Conservation (phyloP, 306 rosid species). For the Mucuna pruriens region DNA sequence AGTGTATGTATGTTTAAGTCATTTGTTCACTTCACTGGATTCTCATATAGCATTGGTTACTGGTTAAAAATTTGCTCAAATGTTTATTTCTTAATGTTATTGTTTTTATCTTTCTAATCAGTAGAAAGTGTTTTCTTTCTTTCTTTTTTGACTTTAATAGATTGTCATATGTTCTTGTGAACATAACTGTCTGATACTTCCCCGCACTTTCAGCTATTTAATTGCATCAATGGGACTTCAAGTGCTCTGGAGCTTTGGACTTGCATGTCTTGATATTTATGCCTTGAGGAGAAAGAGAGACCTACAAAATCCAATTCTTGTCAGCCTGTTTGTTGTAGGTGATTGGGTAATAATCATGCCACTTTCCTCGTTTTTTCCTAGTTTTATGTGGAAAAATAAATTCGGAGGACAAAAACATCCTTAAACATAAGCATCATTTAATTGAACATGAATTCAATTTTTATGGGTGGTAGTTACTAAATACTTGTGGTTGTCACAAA, state of each 20-base stretch:
- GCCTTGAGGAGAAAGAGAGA: constrained; percentile 86
- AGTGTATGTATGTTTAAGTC: background rate
- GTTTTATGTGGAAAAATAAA: background rate
- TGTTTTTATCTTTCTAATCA: background rate
- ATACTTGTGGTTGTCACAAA: background rate
- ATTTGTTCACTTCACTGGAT: background rate
- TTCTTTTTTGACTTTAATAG: background rate
- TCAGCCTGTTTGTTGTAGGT: constrained; percentile 94
- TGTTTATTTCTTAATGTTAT: background rate
- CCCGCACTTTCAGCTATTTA: constrained; percentile 71
- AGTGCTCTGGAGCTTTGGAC: constrained; percentile 96
- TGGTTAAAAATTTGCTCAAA: background rate
- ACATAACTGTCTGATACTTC: constrained; percentile 25
- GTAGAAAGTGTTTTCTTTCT: background rate
- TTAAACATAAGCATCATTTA: constrained; percentile 4
- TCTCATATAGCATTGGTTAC: background rate
- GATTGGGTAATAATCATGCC: constrained; percentile 79
- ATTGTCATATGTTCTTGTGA: constrained; percentile 15
- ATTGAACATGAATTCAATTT: background rate
- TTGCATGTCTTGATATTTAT: constrained; percentile 92
- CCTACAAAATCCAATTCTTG: constrained; percentile 86
- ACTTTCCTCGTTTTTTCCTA: constrained; percentile 25
- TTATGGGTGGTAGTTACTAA: constrained; percentile 8
- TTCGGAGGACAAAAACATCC: background rate
- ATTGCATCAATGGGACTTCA: constrained; percentile 99